Evolutionary conservation across 805 yeast species (phyloP).

Genomic region (Metschnikowia lachancei): DNA sequence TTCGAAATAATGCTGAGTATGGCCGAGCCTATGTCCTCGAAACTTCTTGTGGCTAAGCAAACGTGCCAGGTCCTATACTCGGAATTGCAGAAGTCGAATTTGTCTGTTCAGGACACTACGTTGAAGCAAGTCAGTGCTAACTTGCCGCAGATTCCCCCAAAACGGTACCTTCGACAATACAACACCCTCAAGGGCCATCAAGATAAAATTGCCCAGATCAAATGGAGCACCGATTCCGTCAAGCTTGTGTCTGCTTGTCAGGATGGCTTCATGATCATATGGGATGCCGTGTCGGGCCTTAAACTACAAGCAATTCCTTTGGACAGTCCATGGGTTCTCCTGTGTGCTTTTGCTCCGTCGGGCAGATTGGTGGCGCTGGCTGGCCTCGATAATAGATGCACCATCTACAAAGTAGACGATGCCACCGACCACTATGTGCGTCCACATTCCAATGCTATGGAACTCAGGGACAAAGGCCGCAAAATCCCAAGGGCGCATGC

Average conservation of each 20-base stretch:
- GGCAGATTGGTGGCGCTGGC: constrained; percentile 71
- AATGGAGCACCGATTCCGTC: constrained; percentile 66
- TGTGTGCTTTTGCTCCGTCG: constrained; percentile 70
- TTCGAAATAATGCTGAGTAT: constrained; percentile 6
- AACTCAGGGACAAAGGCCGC: constrained; percentile 13
- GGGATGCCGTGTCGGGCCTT: constrained; percentile 75
- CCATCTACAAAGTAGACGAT: constrained; percentile 50
- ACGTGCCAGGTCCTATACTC: constrained; percentile 37
- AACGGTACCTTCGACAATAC: constrained; percentile 29
- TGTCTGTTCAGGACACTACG: constrained; percentile 45
- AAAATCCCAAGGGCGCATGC: constrained; percentile 57
- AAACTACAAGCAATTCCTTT: constrained; percentile 69
- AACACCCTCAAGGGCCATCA: constrained; percentile 59
- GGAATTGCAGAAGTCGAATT: constrained; percentile 47
- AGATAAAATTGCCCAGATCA: constrained; percentile 65
- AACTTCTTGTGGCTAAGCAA: constrained; percentile 13
- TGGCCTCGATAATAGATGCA: constrained; percentile 77
- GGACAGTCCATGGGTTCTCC: constrained; percentile 75
- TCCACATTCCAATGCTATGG: constrained; percentile 9
- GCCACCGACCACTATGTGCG: background rate
- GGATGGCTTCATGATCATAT: constrained; percentile 79
- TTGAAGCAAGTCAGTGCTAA: constrained; percentile 38
- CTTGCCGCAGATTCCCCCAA: constrained; percentile 32
- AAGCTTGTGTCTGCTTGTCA: constrained; percentile 72
- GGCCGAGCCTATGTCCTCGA: constrained; percentile 4